A percentile compares a stretch with the other conserved stretches of the same genome.
phyloP scores from a whole-genome alignment of 129 eudicot genomes.

The Flaveria robusta region DNA sequence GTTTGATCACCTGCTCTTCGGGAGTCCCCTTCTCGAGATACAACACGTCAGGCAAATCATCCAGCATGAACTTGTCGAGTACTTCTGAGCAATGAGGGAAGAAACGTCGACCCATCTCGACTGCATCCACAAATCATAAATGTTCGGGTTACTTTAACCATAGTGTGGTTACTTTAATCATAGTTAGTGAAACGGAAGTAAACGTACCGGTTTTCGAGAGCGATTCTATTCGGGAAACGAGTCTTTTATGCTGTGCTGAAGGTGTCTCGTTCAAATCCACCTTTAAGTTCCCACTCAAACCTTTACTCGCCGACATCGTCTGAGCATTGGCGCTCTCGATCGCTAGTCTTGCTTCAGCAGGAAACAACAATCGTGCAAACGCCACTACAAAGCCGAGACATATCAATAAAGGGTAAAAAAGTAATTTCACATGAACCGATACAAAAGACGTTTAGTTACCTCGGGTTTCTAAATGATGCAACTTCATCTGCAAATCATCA shows the following conservation, averaged over 20 bases:
- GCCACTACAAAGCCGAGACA: slow-evolving; percentile 49
- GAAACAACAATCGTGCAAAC: slow-evolving; percentile 73
- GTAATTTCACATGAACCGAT: background rate
- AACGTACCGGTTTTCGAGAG: slow-evolving; percentile 68
- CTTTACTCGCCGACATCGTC: slow-evolving; percentile 47
- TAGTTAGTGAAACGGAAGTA: background rate
- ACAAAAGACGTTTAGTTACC: slow-evolving; percentile 39
- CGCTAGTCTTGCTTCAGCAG: slow-evolving; percentile 70
- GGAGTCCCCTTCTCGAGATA: slow-evolving; percentile 54
- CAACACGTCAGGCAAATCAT: slow-evolving; percentile 55
- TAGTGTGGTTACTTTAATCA: background rate
- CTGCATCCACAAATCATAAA: slow-evolving; percentile 37
- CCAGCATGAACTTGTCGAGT: slow-evolving; percentile 68
- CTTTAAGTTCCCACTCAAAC: slow-evolving; percentile 51
- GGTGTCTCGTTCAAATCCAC: slow-evolving; percentile 77
- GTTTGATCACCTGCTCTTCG: slow-evolving; percentile 62
- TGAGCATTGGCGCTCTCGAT: slow-evolving; percentile 71
- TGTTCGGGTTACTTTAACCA: background rate
- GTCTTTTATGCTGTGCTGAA: slow-evolving; percentile 48
- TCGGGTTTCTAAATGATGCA: slow-evolving; percentile 70
- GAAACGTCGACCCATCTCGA: slow-evolving; percentile 71
- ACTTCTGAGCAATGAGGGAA: slow-evolving; percentile 82
- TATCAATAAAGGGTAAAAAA: slow-evolving; percentile 6
- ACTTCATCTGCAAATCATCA: slow-evolving; percentile 70
- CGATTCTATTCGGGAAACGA: slow-evolving; percentile 46